Base-by-base conservation (phyloP, 129 eudicot genomes). In the Deinandra increscens region DNA sequence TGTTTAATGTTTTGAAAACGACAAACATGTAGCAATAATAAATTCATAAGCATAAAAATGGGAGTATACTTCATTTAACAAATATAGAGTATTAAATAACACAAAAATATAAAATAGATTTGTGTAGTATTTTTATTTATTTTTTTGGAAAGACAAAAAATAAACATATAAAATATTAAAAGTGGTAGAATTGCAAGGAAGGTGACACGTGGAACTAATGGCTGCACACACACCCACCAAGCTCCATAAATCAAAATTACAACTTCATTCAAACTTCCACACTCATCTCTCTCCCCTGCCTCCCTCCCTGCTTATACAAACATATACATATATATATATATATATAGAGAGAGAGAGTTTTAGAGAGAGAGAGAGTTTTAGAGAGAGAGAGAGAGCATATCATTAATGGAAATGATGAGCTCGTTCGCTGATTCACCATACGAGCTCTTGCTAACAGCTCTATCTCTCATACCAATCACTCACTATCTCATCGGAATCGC, bases 381-480 rank as follows among this genome's bases (percentile, higher is more conserved):
- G n/a, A 38, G 50, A 66, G 39, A 66, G 29, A 9, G 34, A 60
- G 31, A 72, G 45, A 41, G 76, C 10, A 41, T 50, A 53, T n/a
- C 14, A 60, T 60, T 56, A 76, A 68, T 76, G 75, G 80, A 69
- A 15, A 60, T 19, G 9, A 39, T 60, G 18, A 68, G 75, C 64
- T 64, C 81, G 44, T 69, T 9, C 12, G 29, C 11, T 39, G 80
- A 60, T 44, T 84, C 93, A 10, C 96, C 96, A 10, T 89, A 84
- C 75, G 76, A 66, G 60, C 79, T 79, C n/a, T n/a, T 89, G 74
- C 79, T 89, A 33, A 76, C 53, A 71, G 88, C 91, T n/a, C 71
- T 83, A 42, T 41, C 66, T 36, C 70, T 70, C 59, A 74, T 92
- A n/a, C 98, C 98, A 0, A 78, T 81, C 23, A 70, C 95, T 37